phyloP scores from a whole-genome alignment of 208 protist species.

The Vickermania ingenoplastis region DNA sequence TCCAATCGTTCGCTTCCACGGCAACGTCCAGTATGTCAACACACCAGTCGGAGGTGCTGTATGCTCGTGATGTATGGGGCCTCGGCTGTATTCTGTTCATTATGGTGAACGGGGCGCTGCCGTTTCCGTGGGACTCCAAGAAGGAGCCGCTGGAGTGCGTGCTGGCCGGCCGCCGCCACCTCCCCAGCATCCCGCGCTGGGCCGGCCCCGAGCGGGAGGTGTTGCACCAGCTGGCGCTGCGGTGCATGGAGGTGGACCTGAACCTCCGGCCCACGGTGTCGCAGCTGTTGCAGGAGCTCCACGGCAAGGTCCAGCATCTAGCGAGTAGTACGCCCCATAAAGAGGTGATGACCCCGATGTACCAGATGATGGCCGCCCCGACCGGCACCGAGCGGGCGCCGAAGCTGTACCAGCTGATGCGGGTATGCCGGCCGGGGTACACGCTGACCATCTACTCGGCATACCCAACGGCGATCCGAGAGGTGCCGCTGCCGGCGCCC shows the following conservation, averaged over 20 bases:
- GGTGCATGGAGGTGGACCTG: conserved; percentile 10
- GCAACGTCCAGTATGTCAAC: conserved; percentile 6
- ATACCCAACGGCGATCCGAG: background rate
- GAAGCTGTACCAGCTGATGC: background rate
- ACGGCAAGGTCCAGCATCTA: background rate
- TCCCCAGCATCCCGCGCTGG: background rate
- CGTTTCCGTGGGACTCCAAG: conserved; percentile 10
- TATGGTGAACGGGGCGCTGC: conserved; percentile 12
- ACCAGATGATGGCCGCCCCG: background rate
- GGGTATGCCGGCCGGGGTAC: background rate
- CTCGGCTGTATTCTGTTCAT: conserved; percentile 26
- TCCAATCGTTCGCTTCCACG: no score
- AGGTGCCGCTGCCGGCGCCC: background rate
- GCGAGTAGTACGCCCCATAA: background rate
- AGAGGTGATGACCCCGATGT: background rate
- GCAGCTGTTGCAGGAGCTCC: conserved; percentile 4
- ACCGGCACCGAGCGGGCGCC: background rate
- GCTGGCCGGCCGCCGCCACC: background rate
- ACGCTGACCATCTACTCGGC: background rate
- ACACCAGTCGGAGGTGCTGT: background rate
- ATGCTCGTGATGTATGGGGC: conserved; percentile 23
- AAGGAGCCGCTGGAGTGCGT: background rate
- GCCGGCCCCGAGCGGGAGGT: conserved; percentile 2
- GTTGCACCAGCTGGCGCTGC: conserved; percentile 16
- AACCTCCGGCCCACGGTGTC: conserved; percentile 9